phyloP scores from a whole-genome alignment of 495 filamentous ascomycete species.

The Wilcoxina mikolae region DNA sequence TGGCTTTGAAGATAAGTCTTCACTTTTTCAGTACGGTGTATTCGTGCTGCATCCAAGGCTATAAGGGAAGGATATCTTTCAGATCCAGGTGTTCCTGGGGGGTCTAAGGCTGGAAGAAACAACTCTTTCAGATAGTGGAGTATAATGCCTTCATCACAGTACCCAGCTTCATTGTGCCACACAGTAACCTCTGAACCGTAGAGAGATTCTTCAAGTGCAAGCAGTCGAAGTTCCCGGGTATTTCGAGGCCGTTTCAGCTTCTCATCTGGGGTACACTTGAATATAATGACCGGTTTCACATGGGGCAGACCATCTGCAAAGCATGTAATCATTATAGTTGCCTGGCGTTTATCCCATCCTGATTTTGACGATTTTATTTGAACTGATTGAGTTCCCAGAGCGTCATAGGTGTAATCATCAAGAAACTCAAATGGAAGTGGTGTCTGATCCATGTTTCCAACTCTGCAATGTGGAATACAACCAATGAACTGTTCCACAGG shows the following conservation, averaged over 20 bases:
- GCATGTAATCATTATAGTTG: background rate
- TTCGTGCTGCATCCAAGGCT: background rate
- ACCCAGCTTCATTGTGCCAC: background rate
- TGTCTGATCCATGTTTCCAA: conserved; percentile 6
- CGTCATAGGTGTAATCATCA: background rate
- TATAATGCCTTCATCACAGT: background rate
- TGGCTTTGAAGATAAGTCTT: background rate
- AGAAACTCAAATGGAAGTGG: conserved; percentile 8
- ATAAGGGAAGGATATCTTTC: background rate
- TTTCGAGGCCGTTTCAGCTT: background rate
- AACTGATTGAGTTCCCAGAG: background rate
- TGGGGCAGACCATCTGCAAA: background rate
- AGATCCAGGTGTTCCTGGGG: background rate
- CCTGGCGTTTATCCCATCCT: conserved; percentile 5
- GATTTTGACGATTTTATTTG: background rate
- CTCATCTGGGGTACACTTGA: background rate
- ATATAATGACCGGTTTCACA: background rate
- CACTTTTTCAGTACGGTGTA: background rate
- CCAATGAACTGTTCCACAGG: background rate
- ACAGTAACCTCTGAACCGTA: background rate
- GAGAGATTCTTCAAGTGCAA: background rate
- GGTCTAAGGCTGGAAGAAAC: background rate
- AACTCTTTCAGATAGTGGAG: background rate
- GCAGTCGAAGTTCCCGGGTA: background rate
- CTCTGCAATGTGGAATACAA: background rate